Conservation (phyloP, 192 early-diverging fungal species). For the Entomortierella lignicola region DNA sequence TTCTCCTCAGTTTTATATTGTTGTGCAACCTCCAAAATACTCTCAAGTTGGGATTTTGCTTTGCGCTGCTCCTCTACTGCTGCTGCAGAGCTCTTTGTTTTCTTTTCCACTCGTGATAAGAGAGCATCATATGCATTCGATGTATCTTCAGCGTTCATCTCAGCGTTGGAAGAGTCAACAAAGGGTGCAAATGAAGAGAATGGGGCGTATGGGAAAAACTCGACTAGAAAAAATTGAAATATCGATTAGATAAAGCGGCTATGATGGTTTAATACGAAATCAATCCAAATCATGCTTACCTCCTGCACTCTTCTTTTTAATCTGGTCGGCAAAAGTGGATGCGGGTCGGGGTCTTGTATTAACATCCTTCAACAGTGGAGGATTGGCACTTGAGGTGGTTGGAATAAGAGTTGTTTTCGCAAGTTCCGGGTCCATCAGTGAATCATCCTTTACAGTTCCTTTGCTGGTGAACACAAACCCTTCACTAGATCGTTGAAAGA, state of each 20-base stretch:
- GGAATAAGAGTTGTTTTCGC: conserved; percentile 22
- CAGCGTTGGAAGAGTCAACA: conserved; percentile 60
- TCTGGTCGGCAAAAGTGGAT: conserved; percentile 13
- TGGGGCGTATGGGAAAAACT: conserved; percentile 58
- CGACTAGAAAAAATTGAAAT: conserved; percentile 44
- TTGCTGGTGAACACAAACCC: conserved; percentile 61
- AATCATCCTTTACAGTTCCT: conserved; percentile 23
- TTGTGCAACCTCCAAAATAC: conserved; percentile 32
- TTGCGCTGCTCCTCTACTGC: conserved; percentile 25
- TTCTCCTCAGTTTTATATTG: conserved; percentile 22
- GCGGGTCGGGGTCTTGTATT: conserved; percentile 45
- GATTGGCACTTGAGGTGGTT: conserved; percentile 23
- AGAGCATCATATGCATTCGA: conserved; percentile 34
- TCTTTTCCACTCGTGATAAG: conserved; percentile 11
- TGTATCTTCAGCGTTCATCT: conserved; percentile 58
- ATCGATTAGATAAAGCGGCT: not conserved
- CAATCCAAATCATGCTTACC: conserved; percentile 17
- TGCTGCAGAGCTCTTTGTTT: not conserved
- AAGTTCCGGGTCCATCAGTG: conserved; percentile 11
- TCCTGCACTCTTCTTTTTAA: conserved; percentile 39
- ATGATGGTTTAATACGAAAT: not conserved
- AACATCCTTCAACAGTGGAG: conserved; percentile 47
- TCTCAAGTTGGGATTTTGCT: conserved; percentile 25
- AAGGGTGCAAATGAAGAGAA: conserved; percentile 67
- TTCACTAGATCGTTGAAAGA: conserved; percentile 58